Conservation (phyloP, 768 basidiomycete species). For the Lactarius tabidus region DNA sequence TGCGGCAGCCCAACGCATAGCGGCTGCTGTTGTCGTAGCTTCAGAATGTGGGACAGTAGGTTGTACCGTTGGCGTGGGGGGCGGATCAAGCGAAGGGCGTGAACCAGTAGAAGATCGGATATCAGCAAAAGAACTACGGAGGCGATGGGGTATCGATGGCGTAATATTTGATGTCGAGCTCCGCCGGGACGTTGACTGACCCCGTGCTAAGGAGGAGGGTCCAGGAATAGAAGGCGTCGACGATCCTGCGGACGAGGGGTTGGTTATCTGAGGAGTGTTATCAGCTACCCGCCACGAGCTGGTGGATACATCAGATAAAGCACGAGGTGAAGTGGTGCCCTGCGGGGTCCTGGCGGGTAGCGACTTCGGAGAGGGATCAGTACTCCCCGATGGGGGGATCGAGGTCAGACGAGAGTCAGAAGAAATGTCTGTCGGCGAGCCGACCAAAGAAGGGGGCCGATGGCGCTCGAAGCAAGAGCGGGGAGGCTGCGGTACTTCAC, state of each 20-base stretch:
- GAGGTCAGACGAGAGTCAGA: background rate
- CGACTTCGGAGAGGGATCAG: background rate
- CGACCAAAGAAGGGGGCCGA: background rate
- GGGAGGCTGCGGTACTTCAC: slow-evolving; percentile 60
- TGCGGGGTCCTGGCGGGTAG: background rate
- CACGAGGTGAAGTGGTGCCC: background rate
- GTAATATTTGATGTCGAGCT: slow-evolving; percentile 22
- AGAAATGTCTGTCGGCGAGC: background rate
- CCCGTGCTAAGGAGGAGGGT: slow-evolving; percentile 4
- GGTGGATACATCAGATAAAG: background rate
- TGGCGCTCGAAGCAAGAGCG: slow-evolving; percentile 30
- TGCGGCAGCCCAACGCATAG: slow-evolving; percentile 82
- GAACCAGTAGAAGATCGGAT: slow-evolving; percentile 35
- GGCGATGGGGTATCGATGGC: slow-evolving; percentile 35
- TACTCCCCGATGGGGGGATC: slow-evolving; percentile 10
- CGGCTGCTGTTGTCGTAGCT: slow-evolving; percentile 65
- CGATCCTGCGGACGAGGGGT: slow-evolving; percentile 10
- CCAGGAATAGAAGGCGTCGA: slow-evolving; percentile 5
- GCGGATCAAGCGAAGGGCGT: slow-evolving; percentile 25
- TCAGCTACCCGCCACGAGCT: background rate
- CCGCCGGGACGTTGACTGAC: slow-evolving; percentile 16
- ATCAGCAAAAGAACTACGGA: slow-evolving; percentile 47
- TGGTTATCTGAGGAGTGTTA: slow-evolving; percentile 15
- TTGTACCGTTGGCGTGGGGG: slow-evolving; percentile 3
- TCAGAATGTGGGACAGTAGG: slow-evolving; percentile 41